Evolutionary conservation across 164 flowering plant genomes (phyloP).

Genomic region (Akebia trifoliata): DNA sequence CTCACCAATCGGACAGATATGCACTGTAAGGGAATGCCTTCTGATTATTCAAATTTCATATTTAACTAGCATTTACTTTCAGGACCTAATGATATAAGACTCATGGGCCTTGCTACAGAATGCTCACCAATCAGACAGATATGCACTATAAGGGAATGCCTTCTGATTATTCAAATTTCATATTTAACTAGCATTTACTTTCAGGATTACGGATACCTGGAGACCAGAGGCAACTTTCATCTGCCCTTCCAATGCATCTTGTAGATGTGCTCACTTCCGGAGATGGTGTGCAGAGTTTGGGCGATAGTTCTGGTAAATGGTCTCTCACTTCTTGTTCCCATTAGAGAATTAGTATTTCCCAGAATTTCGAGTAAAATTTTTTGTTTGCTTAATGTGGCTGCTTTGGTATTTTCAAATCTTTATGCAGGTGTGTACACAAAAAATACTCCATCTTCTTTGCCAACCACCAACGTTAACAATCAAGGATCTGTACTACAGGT

Average conservation of each 20-base stretch:
- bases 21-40: not conserved
- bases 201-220: constrained; percentile 70
- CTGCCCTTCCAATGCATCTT: constrained; percentile 80
- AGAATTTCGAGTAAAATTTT: constrained; percentile 1
- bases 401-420: constrained; percentile 1
- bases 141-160: not conserved
- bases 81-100: constrained; percentile 32
- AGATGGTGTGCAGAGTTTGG: constrained; percentile 51
- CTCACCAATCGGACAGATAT: not conserved
- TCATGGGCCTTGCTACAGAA: not conserved
- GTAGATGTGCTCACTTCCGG: constrained; percentile 57
- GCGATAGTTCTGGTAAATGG: constrained; percentile 69
- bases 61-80: constrained; percentile 10
- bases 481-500: constrained; percentile 78
- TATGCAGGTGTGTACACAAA: constrained; percentile 68
- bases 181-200: constrained; percentile 1
- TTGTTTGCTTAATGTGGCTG: constrained; percentile 1
- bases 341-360: not conserved
- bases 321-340: constrained; percentile 3
- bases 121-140: not conserved
- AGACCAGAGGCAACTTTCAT: constrained; percentile 75
- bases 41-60: not conserved
- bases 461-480: constrained; percentile 42
- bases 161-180: not conserved
- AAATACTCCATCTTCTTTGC: constrained; percentile 47